Conservation (phyloP, 495 filamentous ascomycete species). For the Aspergillus heteromorphus region DNA sequence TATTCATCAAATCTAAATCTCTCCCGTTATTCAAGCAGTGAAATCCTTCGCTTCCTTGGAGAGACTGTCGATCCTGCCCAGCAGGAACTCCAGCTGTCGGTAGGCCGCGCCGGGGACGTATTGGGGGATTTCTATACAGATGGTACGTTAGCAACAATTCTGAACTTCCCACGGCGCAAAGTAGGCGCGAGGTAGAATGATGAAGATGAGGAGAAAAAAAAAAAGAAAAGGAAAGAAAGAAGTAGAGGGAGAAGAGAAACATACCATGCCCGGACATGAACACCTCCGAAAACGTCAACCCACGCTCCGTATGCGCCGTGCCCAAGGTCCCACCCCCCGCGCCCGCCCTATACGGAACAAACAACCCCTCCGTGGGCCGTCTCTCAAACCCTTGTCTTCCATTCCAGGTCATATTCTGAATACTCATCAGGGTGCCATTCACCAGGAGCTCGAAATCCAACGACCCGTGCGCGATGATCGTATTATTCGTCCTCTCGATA, state of each 20-base stretch:
- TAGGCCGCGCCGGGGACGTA: constrained; percentile 60
- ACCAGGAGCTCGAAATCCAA: constrained; percentile 51
- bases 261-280: constrained; percentile 56
- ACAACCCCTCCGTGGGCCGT: constrained; percentile 52
- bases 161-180: no score
- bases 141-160: not conserved
- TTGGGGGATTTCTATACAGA: constrained; percentile 42
- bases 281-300: constrained; percentile 60
- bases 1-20: no score
- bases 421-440: constrained; percentile 64
- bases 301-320: constrained; percentile 58
- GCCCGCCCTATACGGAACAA: constrained; percentile 46
- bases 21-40: no score
- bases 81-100: constrained; percentile 61
- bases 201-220: not conserved
- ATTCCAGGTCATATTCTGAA: constrained; percentile 85
- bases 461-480: constrained; percentile 62
- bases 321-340: constrained; percentile 55
- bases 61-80: constrained; percentile 52
- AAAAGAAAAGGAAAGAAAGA: not conserved
- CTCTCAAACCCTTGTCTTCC: constrained; percentile 63
- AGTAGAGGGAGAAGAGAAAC: constrained; percentile 1
- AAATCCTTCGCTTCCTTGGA: not conserved
- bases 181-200: not conserved
- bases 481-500: constrained; percentile 65